A percentile compares a stretch with the other conserved stretches of the same genome.
phyloP scores from a whole-genome alignment of 129 eudicot species.

The Tanacetum coccineum region DNA sequence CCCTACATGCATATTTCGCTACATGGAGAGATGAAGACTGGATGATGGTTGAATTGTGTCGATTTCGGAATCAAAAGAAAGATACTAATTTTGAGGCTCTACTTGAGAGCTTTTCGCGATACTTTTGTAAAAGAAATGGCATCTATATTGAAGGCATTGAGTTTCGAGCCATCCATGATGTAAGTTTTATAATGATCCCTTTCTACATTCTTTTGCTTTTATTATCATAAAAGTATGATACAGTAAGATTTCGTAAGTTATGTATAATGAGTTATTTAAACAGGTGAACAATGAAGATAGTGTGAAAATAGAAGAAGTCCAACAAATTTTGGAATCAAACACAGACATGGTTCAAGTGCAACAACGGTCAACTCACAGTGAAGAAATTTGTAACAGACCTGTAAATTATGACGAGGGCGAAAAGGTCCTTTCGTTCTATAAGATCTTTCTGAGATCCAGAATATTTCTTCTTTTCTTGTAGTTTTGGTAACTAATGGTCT shows the following conservation, averaged over 20 bases:
- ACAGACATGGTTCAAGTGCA: too few species aligned
- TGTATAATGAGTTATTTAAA: background rate
- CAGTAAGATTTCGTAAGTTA: background rate
- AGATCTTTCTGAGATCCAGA: too few species aligned
- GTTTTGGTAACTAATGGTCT: too few species aligned
- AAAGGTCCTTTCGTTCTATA: too few species aligned
- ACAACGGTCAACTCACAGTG: too few species aligned
- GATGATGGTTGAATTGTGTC: background rate
- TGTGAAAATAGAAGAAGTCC: background rate
- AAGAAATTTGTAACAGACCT: too few species aligned
- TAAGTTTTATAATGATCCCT: background rate
- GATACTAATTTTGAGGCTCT: background rate
- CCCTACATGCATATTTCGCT: background rate
- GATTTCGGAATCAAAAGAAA: background rate
- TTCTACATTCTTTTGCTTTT: background rate
- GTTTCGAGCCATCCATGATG: background rate
- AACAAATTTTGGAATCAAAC: background rate
- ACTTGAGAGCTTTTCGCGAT: background rate
- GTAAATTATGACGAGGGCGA: too few species aligned
- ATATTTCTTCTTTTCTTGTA: too few species aligned
- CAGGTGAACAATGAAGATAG: background rate
- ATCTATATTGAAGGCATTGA: conserved; percentile 3
- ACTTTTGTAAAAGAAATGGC: background rate
- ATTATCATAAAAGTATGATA: background rate
- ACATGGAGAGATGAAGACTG: background rate